Base-by-base conservation (phyloP, 2,329 filamentous ascomycete genomes). In the Exserohilum rostratum region DNA sequence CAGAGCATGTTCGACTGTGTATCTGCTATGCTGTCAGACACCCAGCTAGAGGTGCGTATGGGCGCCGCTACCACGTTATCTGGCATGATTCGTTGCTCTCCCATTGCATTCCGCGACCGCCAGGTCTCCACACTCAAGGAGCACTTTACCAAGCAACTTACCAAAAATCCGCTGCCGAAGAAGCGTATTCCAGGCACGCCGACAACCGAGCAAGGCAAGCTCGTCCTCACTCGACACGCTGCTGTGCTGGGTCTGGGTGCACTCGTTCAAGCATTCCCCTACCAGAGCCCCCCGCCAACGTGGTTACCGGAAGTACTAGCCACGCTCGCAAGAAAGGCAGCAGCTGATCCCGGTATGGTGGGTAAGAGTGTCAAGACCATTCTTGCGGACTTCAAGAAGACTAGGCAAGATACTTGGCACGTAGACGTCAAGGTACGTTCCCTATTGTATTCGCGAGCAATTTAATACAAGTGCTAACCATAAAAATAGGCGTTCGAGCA, bases 341-440 rank as follows among this genome's bases (percentile, higher is more conserved):
- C 93, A 1, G 90, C 86, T 42, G 95, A 99, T 69, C 87, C 91
- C 0, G 95, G 95, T 0, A 88, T 96, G 54, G 93, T 99, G 50
- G 95, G 95, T 2, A 96, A 96, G 77, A 95, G 93, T 55, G 96
- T 96, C 10, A 99, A 99, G 83, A 85, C 84, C 15, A 93, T 97
- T 31, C 80, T 99, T 62, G 92, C 92, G 57, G 96, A 99, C 70
- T 99, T 99, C 82, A 99, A 99, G 81, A 99, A 99, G 85, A 99
- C 95, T 40, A 87, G 95, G 74, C 95, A 99, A 76, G 95, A 99
- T 80, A 99, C 93, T 64, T 99, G 95, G 95, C 89, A 89, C 68
- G 93, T 96, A 57, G 95, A 99, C 79, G 91, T 96, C 66, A 98
- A 96, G 89, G 95, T 96, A 79, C 76, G 86, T 53, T 27, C 33